Base-by-base conservation (phyloP, 345 rosid genomes). In the Eucalyptus albens region DNA sequence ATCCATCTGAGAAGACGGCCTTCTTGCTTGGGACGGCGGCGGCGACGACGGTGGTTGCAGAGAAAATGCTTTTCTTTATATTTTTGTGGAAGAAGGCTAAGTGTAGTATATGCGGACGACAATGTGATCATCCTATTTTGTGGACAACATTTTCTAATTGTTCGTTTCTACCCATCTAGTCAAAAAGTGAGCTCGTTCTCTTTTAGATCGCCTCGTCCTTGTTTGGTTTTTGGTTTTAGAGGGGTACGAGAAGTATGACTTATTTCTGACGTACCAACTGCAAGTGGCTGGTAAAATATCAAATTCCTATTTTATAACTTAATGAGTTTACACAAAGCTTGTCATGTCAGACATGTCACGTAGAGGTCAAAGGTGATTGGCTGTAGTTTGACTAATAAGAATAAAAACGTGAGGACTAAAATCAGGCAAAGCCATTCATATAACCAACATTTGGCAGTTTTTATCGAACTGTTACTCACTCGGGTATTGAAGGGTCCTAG, bases 1-100 rank as follows among this genome's bases (percentile, higher is more conserved):
- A 53, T 92, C 94, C 45, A 92, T 94, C n/a, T 92, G 87, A 88
- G 26, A 47, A 69, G 40, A 50, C 5, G 8, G 8, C 69, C 19
- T 7, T 51, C 47, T 72, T 72, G 82, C 11, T 21, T 13, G 22
- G 11, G 82, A 42, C 8, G 4, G 44, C 26, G 14, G 44, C 24
- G 81, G 37, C 6, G 44, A 22, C 6, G 81, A 40, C 7, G 11
- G 47, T 27, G 31, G 69, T 62, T 27, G 69, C 15, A 77, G 45
- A 77, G 47, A 11, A 77, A 77, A 21, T 77, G 83, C 47, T 40
- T 37, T 77, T 77, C 29, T 77, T 11, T 40, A 5, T 77, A 11
- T 12, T 3, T 37, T 40, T 77, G 83, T 42, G 33, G 37, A 65
- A 65, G 40, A 29, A n/a, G 33, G 72, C 17, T 5, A 29, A 29